These are phyloP conservation scores for Dactylella cylindrospora DNA, from an alignment of 2,329 filamentous ascomycete species.

Conservation along the genomic window DNA sequence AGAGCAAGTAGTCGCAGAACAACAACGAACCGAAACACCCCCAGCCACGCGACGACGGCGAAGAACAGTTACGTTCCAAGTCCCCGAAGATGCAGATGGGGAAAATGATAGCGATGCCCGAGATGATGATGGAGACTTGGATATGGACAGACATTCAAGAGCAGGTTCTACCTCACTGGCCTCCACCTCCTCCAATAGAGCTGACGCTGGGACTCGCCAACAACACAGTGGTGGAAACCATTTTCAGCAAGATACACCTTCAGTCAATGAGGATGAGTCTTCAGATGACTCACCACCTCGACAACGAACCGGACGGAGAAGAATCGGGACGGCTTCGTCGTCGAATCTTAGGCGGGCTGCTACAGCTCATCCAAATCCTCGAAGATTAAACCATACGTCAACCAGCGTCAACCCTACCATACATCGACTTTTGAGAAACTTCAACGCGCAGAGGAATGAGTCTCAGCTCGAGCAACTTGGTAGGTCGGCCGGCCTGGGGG, in stretches of 20 bases:
- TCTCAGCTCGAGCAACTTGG: slow-evolving; percentile 34
- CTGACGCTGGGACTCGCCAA: slow-evolving; percentile 36
- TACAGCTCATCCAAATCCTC: slow-evolving; percentile 19
- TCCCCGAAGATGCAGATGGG: slow-evolving; percentile 39
- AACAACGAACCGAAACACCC: slow-evolving; percentile 22
- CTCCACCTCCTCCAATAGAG: slow-evolving; percentile 43
- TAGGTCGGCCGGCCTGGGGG: slow-evolving; percentile 16
- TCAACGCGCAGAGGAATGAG: slow-evolving; percentile 39
- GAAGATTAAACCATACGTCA: neutral
- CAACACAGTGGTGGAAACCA: slow-evolving; percentile 43
- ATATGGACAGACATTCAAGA: slow-evolving; percentile 45
- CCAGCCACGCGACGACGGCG: slow-evolving; percentile 25
- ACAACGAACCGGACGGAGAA: slow-evolving; percentile 26
- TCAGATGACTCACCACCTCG: slow-evolving; percentile 37
- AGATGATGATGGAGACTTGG: slow-evolving; percentile 42
- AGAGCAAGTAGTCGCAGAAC: slow-evolving; percentile 9
- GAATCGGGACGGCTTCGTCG: slow-evolving; percentile 24
- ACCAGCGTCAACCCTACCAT: slow-evolving; percentile 29
- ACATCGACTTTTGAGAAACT: slow-evolving; percentile 28
- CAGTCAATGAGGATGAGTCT: slow-evolving; percentile 41
- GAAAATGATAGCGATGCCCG: slow-evolving; percentile 40
- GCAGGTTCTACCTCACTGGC: slow-evolving; percentile 45
- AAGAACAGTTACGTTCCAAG: slow-evolving; percentile 40
- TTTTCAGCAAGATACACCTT: slow-evolving; percentile 44
- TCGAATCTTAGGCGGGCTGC: slow-evolving; percentile 36